Evolutionary conservation across 2,329 filamentous ascomycete genomes (phyloP).

Genomic region (Stromatinia cepivora): DNA sequence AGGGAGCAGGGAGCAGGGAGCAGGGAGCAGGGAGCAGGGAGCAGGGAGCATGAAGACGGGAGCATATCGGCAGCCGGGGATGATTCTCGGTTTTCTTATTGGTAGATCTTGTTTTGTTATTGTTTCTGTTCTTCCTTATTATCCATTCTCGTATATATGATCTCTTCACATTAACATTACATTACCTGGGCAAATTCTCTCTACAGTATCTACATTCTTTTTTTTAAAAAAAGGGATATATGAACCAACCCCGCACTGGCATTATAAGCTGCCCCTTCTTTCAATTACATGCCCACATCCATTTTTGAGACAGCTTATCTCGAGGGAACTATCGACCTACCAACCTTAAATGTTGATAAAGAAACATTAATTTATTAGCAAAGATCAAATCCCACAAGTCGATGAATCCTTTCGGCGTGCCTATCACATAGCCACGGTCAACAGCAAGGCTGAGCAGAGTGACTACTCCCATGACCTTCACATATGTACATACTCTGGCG

Average conservation of each 20-base stretch:
- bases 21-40: background rate
- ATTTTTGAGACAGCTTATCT: background rate
- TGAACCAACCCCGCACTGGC: background rate
- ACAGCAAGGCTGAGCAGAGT: background rate
- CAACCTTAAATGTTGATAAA: background rate
- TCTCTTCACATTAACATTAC: background rate
- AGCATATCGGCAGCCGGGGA: background rate
- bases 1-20: background rate
- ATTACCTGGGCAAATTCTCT: background rate
- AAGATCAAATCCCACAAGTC: background rate
- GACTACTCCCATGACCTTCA: background rate
- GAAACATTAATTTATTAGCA: background rate
- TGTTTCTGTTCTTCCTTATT: background rate
- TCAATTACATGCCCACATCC: background rate
- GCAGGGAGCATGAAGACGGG: background rate
- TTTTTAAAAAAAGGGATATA: background rate
- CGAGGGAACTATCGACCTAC: background rate
- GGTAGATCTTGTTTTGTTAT: background rate
- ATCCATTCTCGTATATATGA: background rate
- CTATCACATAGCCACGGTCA: background rate
- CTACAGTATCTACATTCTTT: background rate
- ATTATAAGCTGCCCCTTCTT: background rate
- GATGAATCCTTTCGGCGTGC: background rate
- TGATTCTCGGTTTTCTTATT: background rate
- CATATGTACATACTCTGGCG: background rate